Conservation (phyloP, 257 asterid species). For the Misopates orontium region DNA sequence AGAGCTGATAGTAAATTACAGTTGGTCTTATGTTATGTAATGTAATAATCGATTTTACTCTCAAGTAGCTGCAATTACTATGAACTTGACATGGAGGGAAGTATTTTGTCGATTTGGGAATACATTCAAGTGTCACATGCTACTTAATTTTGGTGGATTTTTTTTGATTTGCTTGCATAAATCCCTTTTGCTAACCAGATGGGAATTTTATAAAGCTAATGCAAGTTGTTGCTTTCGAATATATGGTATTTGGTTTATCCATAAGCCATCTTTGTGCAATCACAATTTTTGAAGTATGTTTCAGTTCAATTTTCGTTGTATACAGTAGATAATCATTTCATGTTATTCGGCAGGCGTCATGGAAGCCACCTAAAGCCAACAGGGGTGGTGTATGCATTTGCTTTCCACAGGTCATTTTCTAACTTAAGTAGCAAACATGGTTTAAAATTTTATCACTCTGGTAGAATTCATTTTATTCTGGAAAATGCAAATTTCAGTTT, state of each 20-base stretch:
- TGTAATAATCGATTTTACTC: too few species aligned
- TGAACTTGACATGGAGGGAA: too few species aligned
- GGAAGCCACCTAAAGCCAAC: slow-evolving; percentile 63
- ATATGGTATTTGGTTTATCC: background rate
- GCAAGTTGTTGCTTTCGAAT: background rate
- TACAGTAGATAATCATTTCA: slow-evolving; percentile 21
- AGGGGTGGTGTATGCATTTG: slow-evolving; percentile 70
- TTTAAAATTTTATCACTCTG: slow-evolving; percentile 7
- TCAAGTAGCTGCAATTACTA: too few species aligned
- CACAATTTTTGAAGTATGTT: background rate
- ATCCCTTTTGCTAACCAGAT: background rate
- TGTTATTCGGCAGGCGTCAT: slow-evolving; percentile 46
- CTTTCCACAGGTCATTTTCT: slow-evolving; percentile 71
- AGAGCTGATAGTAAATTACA: too few species aligned
- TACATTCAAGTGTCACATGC: too few species aligned
- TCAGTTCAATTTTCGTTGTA: background rate
- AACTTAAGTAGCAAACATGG: slow-evolving; percentile 18
- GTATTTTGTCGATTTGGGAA: too few species aligned
- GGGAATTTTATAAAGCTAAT: background rate
- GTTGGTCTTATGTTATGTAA: too few species aligned
- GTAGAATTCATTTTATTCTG: too few species aligned
- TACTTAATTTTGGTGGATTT: background rate
- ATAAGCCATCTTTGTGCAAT: background rate
- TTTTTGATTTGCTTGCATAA: too few species aligned
- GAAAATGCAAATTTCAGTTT: slow-evolving; percentile 44